Percentiles rank a stretch among this genome's conserved stretches.
Evolutionary conservation across 73 alveolate species (phyloP).

Genomic region (Paramecium biaurelia): DNA sequence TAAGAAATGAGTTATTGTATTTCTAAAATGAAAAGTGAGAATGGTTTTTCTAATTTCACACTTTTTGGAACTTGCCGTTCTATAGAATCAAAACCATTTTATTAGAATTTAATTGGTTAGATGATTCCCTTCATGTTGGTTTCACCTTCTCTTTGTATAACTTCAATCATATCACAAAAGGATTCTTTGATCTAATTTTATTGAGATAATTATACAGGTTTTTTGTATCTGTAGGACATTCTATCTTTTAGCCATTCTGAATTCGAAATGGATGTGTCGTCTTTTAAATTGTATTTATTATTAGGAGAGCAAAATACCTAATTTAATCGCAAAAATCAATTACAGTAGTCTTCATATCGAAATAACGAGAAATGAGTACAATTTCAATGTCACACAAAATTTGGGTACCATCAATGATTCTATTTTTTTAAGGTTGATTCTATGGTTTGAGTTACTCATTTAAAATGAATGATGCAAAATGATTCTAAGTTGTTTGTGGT

Average conservation of each 20-base stretch:
- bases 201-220: background rate
- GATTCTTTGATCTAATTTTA: slow-evolving; percentile 1
- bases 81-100: background rate
- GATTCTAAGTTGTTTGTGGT: slow-evolving; percentile 1
- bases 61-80: background rate
- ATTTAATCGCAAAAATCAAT: background rate
- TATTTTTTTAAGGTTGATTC: background rate
- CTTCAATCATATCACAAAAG: background rate
- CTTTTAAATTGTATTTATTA: background rate
- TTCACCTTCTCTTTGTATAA: background rate
- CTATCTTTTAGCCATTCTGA: slow-evolving; percentile 35
- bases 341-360: slow-evolving; percentile 24
- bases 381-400: slow-evolving; percentile 32
- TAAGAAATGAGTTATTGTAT: background rate
- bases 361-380: slow-evolving; percentile 10
- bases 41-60: slow-evolving; percentile 7
- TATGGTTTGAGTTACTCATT: background rate
- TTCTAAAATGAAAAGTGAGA: background rate
- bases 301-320: slow-evolving; percentile 48
- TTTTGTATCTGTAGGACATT: slow-evolving; percentile 20
- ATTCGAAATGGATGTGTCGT: background rate
- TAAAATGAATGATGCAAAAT: background rate
- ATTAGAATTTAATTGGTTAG: background rate
- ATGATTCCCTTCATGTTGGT: background rate
- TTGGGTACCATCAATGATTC: slow-evolving; percentile 43